A percentile compares a stretch with the other conserved stretches of the same genome.
Evolutionary conservation across 208 protist genomes (phyloP).

Genomic region (Trypanosoma mega): DNA sequence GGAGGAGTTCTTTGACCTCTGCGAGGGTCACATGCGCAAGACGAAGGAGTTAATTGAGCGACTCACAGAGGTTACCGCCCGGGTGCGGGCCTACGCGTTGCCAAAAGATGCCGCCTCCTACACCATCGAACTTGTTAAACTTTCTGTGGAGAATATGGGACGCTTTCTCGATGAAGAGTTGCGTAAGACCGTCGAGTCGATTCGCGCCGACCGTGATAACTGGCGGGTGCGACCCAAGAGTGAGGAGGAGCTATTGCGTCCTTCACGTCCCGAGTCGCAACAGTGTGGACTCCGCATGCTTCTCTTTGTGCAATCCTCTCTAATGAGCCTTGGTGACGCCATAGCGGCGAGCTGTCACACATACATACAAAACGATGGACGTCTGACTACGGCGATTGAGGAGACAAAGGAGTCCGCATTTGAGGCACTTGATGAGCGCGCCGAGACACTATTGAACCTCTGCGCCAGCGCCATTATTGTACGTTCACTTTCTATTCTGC

Average conservation of each 20-base stretch:
- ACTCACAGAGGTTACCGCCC: conserved; percentile 54
- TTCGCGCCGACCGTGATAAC: conserved; percentile 64
- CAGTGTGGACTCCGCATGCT: conserved; percentile 85
- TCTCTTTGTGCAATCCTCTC: conserved; percentile 77
- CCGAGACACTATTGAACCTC: conserved; percentile 78
- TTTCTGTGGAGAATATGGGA: conserved; percentile 45
- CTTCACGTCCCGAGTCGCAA: conserved; percentile 64
- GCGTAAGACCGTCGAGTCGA: conserved; percentile 59
- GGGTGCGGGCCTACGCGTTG: conserved; percentile 56
- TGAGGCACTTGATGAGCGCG: conserved; percentile 55
- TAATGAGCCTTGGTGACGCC: conserved; percentile 69
- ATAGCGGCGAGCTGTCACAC: conserved; percentile 48
- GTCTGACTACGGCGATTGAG: conserved; percentile 55
- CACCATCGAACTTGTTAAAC: conserved; percentile 54
- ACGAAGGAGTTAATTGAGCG: conserved; percentile 67
- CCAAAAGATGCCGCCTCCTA: conserved; percentile 46
- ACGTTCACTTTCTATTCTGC: conserved; percentile 71
- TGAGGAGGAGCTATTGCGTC: conserved; percentile 66
- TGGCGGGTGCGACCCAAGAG: conserved; percentile 68
- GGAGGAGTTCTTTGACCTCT: conserved; percentile 71
- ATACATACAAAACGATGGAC: conserved; percentile 49
- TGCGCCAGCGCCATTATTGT: conserved; percentile 73
- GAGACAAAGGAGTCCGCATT: conserved; percentile 45
- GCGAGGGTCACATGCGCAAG: conserved; percentile 84
- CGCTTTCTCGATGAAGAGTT: conserved; percentile 68